Conservation (phyloP, 495 filamentous ascomycete genomes). For the Penicillium taxi region DNA sequence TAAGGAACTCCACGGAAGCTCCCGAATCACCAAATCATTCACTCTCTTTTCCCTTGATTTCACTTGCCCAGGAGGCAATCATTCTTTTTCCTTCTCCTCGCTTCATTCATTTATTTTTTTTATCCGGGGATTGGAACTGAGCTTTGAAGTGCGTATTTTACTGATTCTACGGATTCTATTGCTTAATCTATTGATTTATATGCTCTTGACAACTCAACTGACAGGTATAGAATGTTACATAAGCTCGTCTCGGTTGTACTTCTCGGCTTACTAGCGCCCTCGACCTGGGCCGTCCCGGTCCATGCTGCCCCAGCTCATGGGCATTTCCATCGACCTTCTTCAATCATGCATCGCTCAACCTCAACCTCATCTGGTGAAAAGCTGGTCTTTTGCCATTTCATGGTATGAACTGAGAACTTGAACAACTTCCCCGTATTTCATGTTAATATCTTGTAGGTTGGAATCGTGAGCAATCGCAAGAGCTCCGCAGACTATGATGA, state of each 20-base stretch:
- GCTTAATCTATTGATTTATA: not conserved
- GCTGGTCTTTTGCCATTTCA: slow-evolving; percentile 54
- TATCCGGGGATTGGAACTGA: too few relatives aligned
- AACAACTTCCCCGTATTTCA: not conserved
- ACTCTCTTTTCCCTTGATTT: too few relatives aligned
- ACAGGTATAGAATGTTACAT: not conserved
- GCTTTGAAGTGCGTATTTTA: too few relatives aligned
- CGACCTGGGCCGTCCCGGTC: not conserved
- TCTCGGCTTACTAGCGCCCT: not conserved
- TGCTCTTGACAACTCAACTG: not conserved
- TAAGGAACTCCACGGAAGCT: too few relatives aligned
- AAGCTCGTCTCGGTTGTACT: not conserved
- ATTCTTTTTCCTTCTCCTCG: not conserved
- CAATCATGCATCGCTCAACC: not conserved
- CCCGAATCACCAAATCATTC: too few relatives aligned
- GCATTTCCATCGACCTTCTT: too few relatives aligned
- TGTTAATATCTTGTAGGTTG: slow-evolving; percentile 36
- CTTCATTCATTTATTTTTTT: not conserved
- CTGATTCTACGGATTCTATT: too few relatives aligned
- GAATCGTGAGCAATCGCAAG: slow-evolving; percentile 43
- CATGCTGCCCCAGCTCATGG: not conserved
- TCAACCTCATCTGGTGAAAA: slow-evolving; percentile 12
- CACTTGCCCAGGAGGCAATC: too few relatives aligned
- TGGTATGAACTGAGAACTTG: slow-evolving; percentile 31
- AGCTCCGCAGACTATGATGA: slow-evolving; percentile 45